These are phyloP conservation scores for Coemansia sp. DNA, from an alignment of 192 early-diverging fungal genomes.

Conservation along the genomic window DNA sequence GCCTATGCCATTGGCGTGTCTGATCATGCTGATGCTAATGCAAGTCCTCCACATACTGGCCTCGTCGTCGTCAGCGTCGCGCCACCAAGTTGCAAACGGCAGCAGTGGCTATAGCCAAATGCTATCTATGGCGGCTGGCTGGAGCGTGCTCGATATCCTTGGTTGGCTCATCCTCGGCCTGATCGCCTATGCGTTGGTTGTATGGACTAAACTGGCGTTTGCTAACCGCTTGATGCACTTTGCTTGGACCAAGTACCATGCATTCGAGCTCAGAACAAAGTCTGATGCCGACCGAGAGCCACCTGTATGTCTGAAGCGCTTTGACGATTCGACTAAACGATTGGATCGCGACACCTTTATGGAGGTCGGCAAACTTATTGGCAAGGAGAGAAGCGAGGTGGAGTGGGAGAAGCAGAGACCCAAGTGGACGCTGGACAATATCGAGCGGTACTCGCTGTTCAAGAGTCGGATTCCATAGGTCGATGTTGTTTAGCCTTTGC, in stretches of 20 bases:
- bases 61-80: conserved; percentile 22
- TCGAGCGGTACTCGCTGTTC: conserved; percentile 89
- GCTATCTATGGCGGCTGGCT: conserved; percentile 11
- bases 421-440: conserved; percentile 70
- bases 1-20: conserved; percentile 53
- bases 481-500: background rate
- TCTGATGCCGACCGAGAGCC: conserved; percentile 1
- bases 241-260: conserved; percentile 68
- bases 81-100: background rate
- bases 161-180: conserved; percentile 49
- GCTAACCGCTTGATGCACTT: conserved; percentile 76
- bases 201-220: conserved; percentile 77
- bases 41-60: conserved; percentile 44
- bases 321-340: conserved; percentile 55
- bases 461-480: conserved; percentile 74
- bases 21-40: conserved; percentile 51
- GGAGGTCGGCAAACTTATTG: conserved; percentile 43
- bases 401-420: conserved; percentile 61
- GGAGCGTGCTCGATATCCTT: conserved; percentile 51
- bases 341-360: conserved; percentile 47
- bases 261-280: conserved; percentile 52
- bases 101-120: background rate
- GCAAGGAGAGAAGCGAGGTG: conserved; percentile 36
- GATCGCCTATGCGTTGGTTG: conserved; percentile 60
- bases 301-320: conserved; percentile 29